Evolutionary conservation across 495 filamentous ascomycete species (phyloP).

Genomic region (Trichocladium antarcticum): DNA sequence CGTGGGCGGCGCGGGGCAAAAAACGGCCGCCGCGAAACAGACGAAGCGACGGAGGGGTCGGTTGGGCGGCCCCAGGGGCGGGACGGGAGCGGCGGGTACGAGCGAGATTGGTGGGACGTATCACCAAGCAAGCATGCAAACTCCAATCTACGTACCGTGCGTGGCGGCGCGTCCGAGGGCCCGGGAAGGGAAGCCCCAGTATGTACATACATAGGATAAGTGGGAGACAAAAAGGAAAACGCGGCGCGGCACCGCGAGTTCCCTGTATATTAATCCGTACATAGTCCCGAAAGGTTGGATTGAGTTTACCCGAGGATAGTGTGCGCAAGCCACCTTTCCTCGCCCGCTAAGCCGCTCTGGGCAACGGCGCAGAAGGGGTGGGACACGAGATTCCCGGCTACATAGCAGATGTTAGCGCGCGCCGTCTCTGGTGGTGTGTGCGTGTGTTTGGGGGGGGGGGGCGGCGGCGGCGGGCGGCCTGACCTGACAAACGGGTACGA

Average conservation of each 20-base stretch:
- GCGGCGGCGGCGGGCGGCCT: not conserved
- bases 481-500: constrained; percentile 3
- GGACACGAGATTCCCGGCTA: not conserved
- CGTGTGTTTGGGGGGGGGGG: no score
- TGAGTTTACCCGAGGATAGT: not conserved
- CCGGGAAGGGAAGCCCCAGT: no score
- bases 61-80: not conserved
- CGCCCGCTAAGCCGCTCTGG: not conserved
- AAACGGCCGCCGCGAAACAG: no score
- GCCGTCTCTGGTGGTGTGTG: not conserved
- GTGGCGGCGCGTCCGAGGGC: no score
- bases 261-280: no score
- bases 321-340: not conserved
- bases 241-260: no score
- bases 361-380: not conserved
- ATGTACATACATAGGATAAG: no score
- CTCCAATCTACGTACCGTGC: no score
- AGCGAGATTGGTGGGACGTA: constrained; percentile 2
- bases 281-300: no score
- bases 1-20: no score
- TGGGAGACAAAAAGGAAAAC: no score
- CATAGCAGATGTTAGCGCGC: not conserved
- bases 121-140: not conserved
- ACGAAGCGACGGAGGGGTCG: not conserved
- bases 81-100: constrained; percentile 7